A percentile compares a stretch with the other conserved stretches of the same genome.
Evolutionary conservation across 106 monocot genomes (phyloP).

Genomic region (Platanthera guangdongensis): DNA sequence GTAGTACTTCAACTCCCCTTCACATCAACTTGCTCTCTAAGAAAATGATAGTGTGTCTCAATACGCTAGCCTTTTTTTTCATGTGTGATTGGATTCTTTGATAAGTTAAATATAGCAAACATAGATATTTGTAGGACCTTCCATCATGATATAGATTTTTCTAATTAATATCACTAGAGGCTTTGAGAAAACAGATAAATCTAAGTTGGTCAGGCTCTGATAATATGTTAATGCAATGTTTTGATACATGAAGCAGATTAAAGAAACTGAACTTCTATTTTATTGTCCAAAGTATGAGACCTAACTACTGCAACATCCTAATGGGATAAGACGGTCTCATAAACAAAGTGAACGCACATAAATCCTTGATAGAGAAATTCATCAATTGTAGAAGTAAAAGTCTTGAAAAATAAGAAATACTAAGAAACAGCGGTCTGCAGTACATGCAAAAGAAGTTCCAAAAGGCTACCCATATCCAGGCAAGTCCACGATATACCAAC

Average conservation of each 20-base stretch:
- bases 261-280: neutral
- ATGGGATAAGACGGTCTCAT: neutral
- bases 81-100: too few species aligned
- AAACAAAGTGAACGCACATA: neutral
- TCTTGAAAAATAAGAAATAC: neutral
- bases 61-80: too few species aligned
- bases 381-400: neutral
- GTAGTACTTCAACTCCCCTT: too few species aligned
- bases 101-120: too few species aligned
- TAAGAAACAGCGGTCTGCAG: neutral
- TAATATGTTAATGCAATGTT: neutral
- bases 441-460: slow-evolving; percentile 2
- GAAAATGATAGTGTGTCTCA: too few species aligned
- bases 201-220: neutral
- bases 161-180: neutral
- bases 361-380: neutral
- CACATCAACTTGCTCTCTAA: too few species aligned
- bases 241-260: neutral
- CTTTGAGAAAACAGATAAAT: neutral
- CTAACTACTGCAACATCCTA: neutral
- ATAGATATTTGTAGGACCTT: too few species aligned
- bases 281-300: neutral
- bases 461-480: slow-evolving; percentile 86
- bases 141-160: too few species aligned
- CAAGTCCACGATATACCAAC: slow-evolving; percentile 96